phyloP scores from a whole-genome alignment of 257 asterid species.

The Marsdenia floribunda region DNA sequence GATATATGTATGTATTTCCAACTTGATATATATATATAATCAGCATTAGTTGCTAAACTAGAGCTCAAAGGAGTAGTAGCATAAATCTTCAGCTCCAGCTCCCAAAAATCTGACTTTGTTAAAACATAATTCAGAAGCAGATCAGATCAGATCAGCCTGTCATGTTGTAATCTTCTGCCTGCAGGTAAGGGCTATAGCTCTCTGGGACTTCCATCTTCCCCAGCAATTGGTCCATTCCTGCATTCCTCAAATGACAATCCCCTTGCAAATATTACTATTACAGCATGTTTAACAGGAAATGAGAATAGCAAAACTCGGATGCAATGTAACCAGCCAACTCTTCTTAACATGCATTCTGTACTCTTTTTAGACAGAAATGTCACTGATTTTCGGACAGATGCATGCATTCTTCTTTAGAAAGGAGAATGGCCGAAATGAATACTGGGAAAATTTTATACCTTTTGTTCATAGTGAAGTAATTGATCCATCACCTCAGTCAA shows the following conservation, averaged over 20 bases:
- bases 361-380: background rate
- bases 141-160: constrained; percentile 28
- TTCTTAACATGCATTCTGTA: background rate
- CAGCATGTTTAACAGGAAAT: background rate
- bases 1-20: background rate
- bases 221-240: constrained; percentile 50
- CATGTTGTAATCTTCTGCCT: constrained; percentile 48
- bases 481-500: background rate
- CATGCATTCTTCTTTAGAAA: too few relatives aligned
- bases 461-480: background rate
- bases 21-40: background rate
- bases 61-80: background rate
- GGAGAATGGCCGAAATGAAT: background rate
- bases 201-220: constrained; percentile 52
- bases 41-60: constrained; percentile 4
- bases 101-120: constrained; percentile 1
- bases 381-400: background rate
- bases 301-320: background rate
- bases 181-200: constrained; percentile 44
- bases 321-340: too few relatives aligned
- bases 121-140: constrained; percentile 10
- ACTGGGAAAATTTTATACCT: background rate
- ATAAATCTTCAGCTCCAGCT: constrained; percentile 10
- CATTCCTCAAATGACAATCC: constrained; percentile 9
- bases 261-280: background rate